Conservation (phyloP, 345 rosid species). For the Ceriops decandra region DNA sequence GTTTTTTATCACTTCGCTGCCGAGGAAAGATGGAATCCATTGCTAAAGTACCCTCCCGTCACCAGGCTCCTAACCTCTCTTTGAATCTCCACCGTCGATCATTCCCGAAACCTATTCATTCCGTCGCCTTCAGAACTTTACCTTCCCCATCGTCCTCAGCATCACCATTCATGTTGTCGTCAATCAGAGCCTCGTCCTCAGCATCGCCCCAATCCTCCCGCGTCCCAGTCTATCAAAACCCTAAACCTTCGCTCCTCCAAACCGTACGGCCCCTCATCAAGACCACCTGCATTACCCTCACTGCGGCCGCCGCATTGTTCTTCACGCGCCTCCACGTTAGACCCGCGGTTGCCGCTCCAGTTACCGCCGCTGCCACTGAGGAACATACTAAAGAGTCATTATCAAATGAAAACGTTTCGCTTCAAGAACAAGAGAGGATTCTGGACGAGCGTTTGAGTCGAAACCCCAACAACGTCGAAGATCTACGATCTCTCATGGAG, state of each 20-base stretch:
- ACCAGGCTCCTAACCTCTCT: constrained; percentile 44
- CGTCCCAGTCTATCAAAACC: constrained; percentile 12
- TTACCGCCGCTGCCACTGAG: constrained; percentile 28
- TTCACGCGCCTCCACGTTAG: constrained; percentile 44
- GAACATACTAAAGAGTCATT: constrained; percentile 27
- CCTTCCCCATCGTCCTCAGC: constrained; percentile 18
- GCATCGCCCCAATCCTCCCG: constrained; percentile 23
- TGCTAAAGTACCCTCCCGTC: constrained; percentile 36
- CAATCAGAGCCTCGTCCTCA: constrained; percentile 47
- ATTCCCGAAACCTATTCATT: constrained; percentile 25
- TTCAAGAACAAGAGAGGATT: constrained; percentile 48
- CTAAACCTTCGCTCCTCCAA: constrained; percentile 19
- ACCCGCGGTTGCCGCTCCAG: constrained; percentile 55
- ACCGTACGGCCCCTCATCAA: constrained; percentile 39
- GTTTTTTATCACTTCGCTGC: constrained; percentile 32
- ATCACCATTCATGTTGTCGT: constrained; percentile 30
- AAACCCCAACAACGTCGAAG: constrained; percentile 45
- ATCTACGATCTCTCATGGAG: constrained; percentile 64
- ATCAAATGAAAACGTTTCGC: constrained; percentile 19
- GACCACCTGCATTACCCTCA: constrained; percentile 50
- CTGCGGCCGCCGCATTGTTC: constrained; percentile 61
- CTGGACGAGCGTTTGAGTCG: constrained; percentile 42
- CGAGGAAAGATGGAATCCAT: constrained; percentile 48
- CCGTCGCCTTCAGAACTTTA: constrained; percentile 36
- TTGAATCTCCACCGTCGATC: constrained; percentile 40